Base-by-base conservation (phyloP, 2,329 filamentous ascomycete species). In the Cladosporium phlei region DNA sequence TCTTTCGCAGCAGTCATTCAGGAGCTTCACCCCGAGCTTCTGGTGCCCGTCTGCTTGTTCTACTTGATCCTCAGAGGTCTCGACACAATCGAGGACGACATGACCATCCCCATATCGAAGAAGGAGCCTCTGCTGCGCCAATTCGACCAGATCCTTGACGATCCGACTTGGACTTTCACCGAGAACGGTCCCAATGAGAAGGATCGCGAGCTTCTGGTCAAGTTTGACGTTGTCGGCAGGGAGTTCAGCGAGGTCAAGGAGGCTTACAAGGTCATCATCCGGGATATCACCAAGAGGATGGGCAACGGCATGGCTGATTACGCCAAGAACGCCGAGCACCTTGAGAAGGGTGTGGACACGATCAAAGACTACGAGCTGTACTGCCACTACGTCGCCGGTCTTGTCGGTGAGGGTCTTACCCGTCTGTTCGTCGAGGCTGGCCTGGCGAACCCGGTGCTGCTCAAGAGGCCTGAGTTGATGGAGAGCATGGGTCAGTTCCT, bases 261-360 rank as follows among this genome's bases (percentile, higher is more conserved):
- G 38, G 80, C 79, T 47, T 97, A 98, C 71, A 80, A 78, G 66
- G 79, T 76, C 5, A 90, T 97, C 63, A 93, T 98, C 69, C 84
- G 85, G 69, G 91, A 97, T 59, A 95, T 97, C 63, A 88, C 89
- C 24, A 74, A 83, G 62, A 86, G 88, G 71, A 98, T 98, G 93
- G 91, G 90, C 54, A 90, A 97, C 62, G 93, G 93, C 57, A 98
- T 98, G 93, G 93, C 93, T 21, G 91, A 98, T 69, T 98, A 95
- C 66, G 86, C 80, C 30, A 76, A 86, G 56, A 93, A 94, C 59
- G 83, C 87, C 11, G 87, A 93, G 59, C 78, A 86, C 68, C 56
- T 58, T 30, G 73, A 79, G 55, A 81, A 88, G 50, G 88, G 88
- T 38, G 84, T 97, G 49, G 77, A 88, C 62, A 91, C 86, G 0